Evolutionary conservation across 2,329 filamentous ascomycete genomes (phyloP).

Genomic region (Alternaria gaisen): DNA sequence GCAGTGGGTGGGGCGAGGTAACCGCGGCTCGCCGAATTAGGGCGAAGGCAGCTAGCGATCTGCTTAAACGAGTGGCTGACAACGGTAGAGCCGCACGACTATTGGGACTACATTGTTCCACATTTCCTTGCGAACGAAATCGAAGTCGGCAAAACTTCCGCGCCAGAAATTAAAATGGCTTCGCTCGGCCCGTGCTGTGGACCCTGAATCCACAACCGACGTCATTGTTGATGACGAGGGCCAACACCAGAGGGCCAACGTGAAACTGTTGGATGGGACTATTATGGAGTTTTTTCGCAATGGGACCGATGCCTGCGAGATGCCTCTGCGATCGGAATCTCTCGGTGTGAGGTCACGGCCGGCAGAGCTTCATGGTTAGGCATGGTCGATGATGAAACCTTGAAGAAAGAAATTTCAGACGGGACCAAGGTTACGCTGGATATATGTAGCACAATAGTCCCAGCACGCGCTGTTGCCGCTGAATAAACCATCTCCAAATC

Average conservation of each 20-base stretch:
- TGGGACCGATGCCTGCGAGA: constrained; percentile 23
- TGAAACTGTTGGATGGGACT: constrained; percentile 47
- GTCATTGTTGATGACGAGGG: constrained; percentile 34
- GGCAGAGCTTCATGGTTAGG: constrained; percentile 14
- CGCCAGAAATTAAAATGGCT: neutral
- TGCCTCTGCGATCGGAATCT: constrained; percentile 26
- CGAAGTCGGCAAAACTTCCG: constrained; percentile 19
- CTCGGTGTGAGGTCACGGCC: constrained; percentile 20
- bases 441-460: constrained; percentile 12
- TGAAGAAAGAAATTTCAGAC: constrained; percentile 16
- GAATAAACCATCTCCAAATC: neutral
- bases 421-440: constrained; percentile 7
- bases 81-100: constrained; percentile 22
- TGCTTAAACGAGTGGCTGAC: constrained; percentile 14
- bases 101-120: constrained; percentile 10
- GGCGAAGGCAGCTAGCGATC: constrained; percentile 13
- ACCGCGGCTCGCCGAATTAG: constrained; percentile 33
- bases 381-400: constrained; percentile 19
- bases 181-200: constrained; percentile 29
- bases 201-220: constrained; percentile 41
- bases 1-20: constrained; percentile 18
- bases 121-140: neutral
- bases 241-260: constrained; percentile 18
- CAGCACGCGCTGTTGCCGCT: constrained; percentile 8
- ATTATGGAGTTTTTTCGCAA: constrained; percentile 28